These are phyloP conservation scores for Cicer cuneatum DNA, from an alignment of 306 rosid genomes.

Conservation along the genomic window DNA sequence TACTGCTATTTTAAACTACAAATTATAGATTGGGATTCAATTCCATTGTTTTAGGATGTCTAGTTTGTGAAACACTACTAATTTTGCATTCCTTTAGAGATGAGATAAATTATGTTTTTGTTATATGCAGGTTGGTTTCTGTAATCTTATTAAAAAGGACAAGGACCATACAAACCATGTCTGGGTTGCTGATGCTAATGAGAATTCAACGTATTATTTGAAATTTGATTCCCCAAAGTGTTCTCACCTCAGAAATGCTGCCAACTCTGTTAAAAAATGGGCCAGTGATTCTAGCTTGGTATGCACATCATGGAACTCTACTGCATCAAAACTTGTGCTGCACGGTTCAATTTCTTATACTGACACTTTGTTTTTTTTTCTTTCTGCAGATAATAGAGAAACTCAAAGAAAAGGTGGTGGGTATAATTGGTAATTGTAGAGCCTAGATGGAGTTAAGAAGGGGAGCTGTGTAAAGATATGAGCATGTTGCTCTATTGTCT, in stretches of 20 bases:
- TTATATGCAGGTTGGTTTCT: constrained; percentile 76
- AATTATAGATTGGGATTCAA: constrained; percentile 15
- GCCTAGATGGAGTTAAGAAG: constrained; percentile 31
- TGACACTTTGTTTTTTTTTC: constrained; percentile 29
- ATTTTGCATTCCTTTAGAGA: not conserved
- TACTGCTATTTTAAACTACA: not conserved
- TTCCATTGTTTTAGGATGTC: constrained; percentile 22
- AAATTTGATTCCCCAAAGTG: constrained; percentile 60
- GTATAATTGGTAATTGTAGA: constrained; percentile 44
- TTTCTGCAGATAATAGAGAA: constrained; percentile 61
- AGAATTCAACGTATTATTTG: constrained; percentile 69
- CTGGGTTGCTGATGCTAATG: constrained; percentile 88
- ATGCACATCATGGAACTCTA: constrained; percentile 43
- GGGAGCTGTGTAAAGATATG: not conserved
- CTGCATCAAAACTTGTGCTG: constrained; percentile 20
- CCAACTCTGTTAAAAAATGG: constrained; percentile 69
- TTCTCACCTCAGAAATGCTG: constrained; percentile 74
- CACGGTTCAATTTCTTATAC: constrained; percentile 28
- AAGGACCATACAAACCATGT: constrained; percentile 68
- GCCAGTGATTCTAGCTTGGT: constrained; percentile 62
- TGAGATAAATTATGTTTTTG: not conserved
- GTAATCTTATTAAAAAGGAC: constrained; percentile 73
- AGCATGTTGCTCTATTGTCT: constrained; percentile 4
- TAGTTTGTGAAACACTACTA: not conserved
- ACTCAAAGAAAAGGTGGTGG: constrained; percentile 50